These are phyloP conservation scores for Fusarium phyllophilum DNA, from an alignment of 2,329 filamentous ascomycete genomes.

Conservation along the genomic window DNA sequence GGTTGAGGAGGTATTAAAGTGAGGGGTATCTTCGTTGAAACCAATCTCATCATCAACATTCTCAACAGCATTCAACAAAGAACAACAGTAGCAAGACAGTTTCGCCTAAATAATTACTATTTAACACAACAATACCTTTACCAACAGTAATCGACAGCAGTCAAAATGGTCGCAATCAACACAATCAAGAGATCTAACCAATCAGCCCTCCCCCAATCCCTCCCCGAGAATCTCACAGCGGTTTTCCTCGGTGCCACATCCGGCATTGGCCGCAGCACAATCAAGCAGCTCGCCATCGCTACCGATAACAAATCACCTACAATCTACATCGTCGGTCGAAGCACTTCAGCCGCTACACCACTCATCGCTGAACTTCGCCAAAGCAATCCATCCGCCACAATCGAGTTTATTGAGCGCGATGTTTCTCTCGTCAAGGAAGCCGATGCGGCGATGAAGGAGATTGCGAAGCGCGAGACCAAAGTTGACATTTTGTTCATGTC, in stretches of 20 bases:
- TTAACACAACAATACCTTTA: too few species aligned
- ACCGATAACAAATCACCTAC: constrained; percentile 14
- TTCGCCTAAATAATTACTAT: too few species aligned
- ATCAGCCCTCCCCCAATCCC: neutral
- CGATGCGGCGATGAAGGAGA: constrained; percentile 52
- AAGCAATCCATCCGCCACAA: constrained; percentile 55
- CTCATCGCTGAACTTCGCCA: constrained; percentile 55
- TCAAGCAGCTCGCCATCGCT: constrained; percentile 19
- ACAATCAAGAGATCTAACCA: constrained; percentile 25
- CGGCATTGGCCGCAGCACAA: constrained; percentile 27
- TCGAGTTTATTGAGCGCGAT: constrained; percentile 61
- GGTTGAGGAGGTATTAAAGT: neutral
- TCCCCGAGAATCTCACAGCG: constrained; percentile 10
- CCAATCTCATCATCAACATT: neutral
- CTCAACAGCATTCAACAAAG: neutral
- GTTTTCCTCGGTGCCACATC: constrained; percentile 36
- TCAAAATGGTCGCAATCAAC: constrained; percentile 23
- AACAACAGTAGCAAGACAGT: too few species aligned
- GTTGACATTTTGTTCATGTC: constrained; percentile 60
- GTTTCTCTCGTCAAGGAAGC: constrained; percentile 63
- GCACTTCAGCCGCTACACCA: constrained; percentile 45
- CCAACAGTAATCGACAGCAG: neutral
- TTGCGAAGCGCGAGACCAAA: constrained; percentile 53
- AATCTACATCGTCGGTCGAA: constrained; percentile 59
- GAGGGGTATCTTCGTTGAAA: neutral